phyloP scores from a whole-genome alignment of 176 grass and related monocot genomes.

The Musa acuminata region DNA sequence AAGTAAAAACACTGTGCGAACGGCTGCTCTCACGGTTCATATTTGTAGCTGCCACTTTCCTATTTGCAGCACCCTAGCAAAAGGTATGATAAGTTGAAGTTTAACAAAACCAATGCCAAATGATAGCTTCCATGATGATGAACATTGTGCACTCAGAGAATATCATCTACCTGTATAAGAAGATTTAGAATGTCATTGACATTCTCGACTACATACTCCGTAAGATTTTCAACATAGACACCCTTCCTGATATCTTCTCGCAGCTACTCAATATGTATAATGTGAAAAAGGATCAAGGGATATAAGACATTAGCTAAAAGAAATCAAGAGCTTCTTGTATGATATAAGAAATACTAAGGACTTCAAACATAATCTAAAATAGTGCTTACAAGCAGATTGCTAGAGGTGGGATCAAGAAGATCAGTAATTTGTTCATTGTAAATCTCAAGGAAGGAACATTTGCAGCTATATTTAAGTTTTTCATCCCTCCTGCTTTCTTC shows the following conservation, averaged over 20 bases:
- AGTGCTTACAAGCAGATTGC: conserved; percentile 66
- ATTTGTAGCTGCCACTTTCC: conserved; percentile 88
- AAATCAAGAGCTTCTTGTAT: conserved; percentile 10
- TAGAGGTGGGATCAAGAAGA: conserved; percentile 79
- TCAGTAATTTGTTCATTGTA: conserved; percentile 99
- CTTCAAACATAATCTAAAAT: conserved; percentile 7
- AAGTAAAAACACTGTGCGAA: conserved; percentile 94
- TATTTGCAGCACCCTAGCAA: conserved; percentile 74
- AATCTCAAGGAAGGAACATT: conserved; percentile 94
- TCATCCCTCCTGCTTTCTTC: conserved; percentile 97
- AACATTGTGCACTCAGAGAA: conserved; percentile 8
- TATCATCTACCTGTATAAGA: conserved; percentile 56
- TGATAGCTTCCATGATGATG: neutral
- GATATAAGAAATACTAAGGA: neutral
- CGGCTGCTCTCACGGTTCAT: conserved; percentile 94
- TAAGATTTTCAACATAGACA: conserved; percentile 92
- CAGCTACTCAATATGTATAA: conserved; percentile 39
- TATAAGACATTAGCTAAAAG: conserved; percentile 5
- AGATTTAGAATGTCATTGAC: conserved; percentile 84
- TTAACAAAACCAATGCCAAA: neutral
- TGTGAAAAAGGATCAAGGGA: neutral
- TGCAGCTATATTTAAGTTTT: conserved; percentile 93
- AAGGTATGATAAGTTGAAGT: conserved; percentile 7
- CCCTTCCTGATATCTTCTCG: conserved; percentile 70
- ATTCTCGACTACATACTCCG: conserved; percentile 70